A percentile compares a stretch with the other conserved stretches of the same genome.
Evolutionary conservation across 169 alveolate species (phyloP).

Genomic region (Fabrea salina): DNA sequence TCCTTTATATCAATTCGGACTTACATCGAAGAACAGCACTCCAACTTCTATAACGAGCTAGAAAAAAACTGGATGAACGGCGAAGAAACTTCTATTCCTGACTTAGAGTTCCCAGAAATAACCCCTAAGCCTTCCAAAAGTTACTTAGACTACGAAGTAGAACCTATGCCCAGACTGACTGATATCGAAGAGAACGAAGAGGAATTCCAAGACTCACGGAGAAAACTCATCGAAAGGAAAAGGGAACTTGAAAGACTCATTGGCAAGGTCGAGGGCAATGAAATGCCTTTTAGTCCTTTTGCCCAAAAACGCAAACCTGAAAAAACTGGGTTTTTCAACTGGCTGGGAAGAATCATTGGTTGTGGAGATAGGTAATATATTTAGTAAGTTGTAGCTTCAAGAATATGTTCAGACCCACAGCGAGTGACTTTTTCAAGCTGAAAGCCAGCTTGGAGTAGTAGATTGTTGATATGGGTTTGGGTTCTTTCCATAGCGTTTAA

Average conservation of each 20-base stretch:
- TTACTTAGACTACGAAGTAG: not conserved
- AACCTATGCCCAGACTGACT: not conserved
- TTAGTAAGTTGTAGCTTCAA: not conserved
- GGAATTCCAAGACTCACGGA: not conserved
- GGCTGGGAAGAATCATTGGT: constrained; percentile 32
- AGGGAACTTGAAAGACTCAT: not conserved
- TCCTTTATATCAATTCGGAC: no score
- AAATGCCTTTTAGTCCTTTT: not conserved
- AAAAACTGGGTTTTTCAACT: constrained; percentile 22
- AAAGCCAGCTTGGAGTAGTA: not conserved
- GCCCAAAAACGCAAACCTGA: not conserved
- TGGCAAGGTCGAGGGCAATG: not conserved
- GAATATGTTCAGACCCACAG: not conserved
- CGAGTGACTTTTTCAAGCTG: not conserved
- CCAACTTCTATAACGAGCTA: not conserved
- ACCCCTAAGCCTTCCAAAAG: not conserved
- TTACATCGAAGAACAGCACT: not conserved
- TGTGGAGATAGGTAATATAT: not conserved
- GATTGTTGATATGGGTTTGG: not conserved
- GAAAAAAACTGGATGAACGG: constrained; percentile 1
- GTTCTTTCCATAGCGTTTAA: not conserved
- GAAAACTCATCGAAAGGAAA: not conserved
- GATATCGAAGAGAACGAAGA: not conserved
- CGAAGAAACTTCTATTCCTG: not conserved
- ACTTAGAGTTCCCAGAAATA: not conserved